A percentile compares a stretch with the other conserved stretches of the same genome.
Conservation (phyloP, 208 protist genomes). For the Phytomonas serpens region DNA sequence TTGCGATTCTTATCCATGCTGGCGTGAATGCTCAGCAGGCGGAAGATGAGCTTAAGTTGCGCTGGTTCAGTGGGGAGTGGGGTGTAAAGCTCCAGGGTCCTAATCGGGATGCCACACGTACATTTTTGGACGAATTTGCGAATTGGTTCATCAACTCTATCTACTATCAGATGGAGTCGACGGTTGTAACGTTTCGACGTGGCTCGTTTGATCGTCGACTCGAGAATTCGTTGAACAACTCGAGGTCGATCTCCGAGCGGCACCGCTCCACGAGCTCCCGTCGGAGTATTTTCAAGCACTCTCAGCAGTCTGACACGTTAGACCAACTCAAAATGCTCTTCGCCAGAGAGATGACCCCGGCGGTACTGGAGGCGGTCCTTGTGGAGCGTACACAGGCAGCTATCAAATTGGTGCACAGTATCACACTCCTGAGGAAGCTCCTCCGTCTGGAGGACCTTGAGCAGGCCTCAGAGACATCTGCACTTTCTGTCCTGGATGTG, state of each 20-base stretch:
- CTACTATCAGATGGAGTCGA: conserved; percentile 20
- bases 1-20: conserved; percentile 75
- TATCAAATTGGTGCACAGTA: conserved; percentile 44
- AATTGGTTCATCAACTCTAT: conserved; percentile 61
- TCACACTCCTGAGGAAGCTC: conserved; percentile 31
- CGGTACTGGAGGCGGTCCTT: conserved; percentile 50
- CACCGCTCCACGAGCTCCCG: conserved; percentile 45
- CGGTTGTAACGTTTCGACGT: not conserved
- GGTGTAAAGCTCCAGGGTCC: conserved; percentile 65
- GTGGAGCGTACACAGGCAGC: conserved; percentile 46
- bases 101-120: conserved; percentile 39
- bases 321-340: conserved; percentile 69
- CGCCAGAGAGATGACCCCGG: conserved; percentile 37
- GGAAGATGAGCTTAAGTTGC: conserved; percentile 73
- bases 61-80: conserved; percentile 88
- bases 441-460: not conserved
- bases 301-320: conserved; percentile 48
- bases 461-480: conserved; percentile 12
- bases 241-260: conserved; percentile 49
- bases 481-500: conserved; percentile 31
- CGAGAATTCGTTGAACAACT: conserved; percentile 35
- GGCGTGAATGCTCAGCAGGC: conserved; percentile 53
- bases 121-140: conserved; percentile 49
- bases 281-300: conserved; percentile 45
- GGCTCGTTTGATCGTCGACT: conserved; percentile 22